phyloP scores from a whole-genome alignment of 2,329 filamentous ascomycete genomes.

The Neopestalotiopsis sp. region DNA sequence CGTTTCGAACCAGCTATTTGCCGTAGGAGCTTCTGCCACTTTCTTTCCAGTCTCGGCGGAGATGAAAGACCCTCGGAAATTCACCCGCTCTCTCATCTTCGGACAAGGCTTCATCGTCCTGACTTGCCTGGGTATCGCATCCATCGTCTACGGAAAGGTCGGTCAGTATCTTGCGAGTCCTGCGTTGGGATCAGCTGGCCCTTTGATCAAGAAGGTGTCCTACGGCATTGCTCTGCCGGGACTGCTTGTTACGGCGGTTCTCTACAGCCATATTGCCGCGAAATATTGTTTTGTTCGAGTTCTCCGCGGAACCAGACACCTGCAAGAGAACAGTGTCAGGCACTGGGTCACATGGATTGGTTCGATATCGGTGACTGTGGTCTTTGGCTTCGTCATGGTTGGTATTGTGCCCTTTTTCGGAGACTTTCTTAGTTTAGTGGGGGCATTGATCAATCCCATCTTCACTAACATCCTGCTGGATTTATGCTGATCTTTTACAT shows the following conservation, averaged over 20 bases:
- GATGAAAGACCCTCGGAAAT: constrained; percentile 57
- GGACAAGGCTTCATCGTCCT: constrained; percentile 57
- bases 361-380: constrained; percentile 30
- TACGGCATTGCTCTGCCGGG: constrained; percentile 65
- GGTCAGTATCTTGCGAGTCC: constrained; percentile 60
- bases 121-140: constrained; percentile 63
- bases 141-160: constrained; percentile 65
- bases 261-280: constrained; percentile 38
- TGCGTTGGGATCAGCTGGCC: constrained; percentile 65
- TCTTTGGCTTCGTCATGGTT: constrained; percentile 31
- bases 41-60: constrained; percentile 71
- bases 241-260: constrained; percentile 49
- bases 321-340: constrained; percentile 34
- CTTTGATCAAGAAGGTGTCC: constrained; percentile 63
- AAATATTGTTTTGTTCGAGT: constrained; percentile 42
- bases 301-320: constrained; percentile 35
- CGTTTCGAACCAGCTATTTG: constrained; percentile 64
- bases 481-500: no score
- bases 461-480: constrained; percentile 40
- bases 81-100: no score
- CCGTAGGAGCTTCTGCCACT: constrained; percentile 62
- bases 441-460: constrained; percentile 41
- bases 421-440: constrained; percentile 37
- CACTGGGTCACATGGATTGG: constrained; percentile 39
- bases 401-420: constrained; percentile 37